phyloP scores from a whole-genome alignment of 495 filamentous ascomycete species.

The Clohesyomyces aquaticus region DNA sequence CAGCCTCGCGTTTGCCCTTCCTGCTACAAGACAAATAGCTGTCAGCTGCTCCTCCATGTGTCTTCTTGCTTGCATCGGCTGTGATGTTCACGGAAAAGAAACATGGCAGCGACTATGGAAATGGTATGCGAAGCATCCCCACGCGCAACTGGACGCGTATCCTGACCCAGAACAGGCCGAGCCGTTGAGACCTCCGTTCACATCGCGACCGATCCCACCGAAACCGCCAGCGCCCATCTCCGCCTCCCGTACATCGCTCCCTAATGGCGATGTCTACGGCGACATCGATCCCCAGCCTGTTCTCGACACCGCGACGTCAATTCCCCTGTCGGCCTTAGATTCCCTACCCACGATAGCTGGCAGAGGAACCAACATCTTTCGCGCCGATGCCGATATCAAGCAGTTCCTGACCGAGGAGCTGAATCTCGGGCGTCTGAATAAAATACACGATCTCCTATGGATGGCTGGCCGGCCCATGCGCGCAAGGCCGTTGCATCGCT shows the following conservation, averaged over 20 bases:
- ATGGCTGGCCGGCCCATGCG: slow-evolving; percentile 38
- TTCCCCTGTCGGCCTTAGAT: slow-evolving; percentile 19
- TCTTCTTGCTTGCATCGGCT: background rate
- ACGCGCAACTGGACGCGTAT: too few species aligned
- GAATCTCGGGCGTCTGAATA: slow-evolving; percentile 34
- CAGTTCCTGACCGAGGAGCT: slow-evolving; percentile 34
- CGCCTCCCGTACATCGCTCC: background rate
- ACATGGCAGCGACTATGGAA: slow-evolving; percentile 19
- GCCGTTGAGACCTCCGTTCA: slow-evolving; percentile 24
- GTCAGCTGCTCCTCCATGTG: slow-evolving; percentile 5
- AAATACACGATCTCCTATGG: slow-evolving; percentile 38
- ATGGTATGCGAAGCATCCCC: too few species aligned
- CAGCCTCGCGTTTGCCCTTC: background rate
- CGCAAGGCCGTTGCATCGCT: slow-evolving; percentile 38
- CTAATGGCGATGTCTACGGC: slow-evolving; percentile 3
- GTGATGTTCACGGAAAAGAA: background rate
- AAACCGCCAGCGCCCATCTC: slow-evolving; percentile 7
- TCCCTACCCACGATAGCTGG: slow-evolving; percentile 36
- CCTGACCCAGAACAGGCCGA: too few species aligned
- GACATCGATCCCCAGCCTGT: slow-evolving; percentile 13
- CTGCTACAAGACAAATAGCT: background rate
- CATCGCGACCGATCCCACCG: slow-evolving; percentile 16
- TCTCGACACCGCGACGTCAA: slow-evolving; percentile 2
- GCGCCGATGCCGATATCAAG: slow-evolving; percentile 25
- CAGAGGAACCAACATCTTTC: background rate